These are phyloP conservation scores for Microstroma glucosiphilum DNA, from an alignment of 1,284 basidiomycete species.

Conservation along the genomic window DNA sequence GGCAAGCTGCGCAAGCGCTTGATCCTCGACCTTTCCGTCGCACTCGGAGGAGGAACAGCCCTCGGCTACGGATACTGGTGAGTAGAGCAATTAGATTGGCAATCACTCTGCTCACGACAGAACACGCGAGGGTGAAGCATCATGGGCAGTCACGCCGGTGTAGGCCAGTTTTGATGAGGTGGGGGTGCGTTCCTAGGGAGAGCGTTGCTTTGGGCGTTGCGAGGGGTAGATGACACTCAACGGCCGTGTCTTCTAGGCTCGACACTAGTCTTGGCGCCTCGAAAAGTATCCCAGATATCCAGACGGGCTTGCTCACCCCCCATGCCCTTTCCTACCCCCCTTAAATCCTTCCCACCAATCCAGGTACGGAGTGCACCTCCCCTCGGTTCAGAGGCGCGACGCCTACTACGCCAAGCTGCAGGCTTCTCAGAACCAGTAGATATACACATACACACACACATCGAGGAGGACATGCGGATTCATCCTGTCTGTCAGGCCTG, in stretches of 20 bases:
- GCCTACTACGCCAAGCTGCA: constrained; percentile 44
- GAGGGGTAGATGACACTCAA: not conserved
- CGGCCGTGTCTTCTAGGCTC: no score
- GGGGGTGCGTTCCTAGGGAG: not conserved
- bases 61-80: constrained; percentile 47
- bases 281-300: no score
- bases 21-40: constrained; percentile 44
- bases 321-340: no score
- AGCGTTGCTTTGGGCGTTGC: not conserved
- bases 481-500: no score
- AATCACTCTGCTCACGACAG: not conserved
- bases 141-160: not conserved
- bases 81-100: constrained; percentile 8
- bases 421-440: constrained; percentile 10
- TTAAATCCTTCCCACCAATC: not conserved
- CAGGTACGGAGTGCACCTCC: constrained; percentile 48
- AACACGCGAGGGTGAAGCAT: not conserved
- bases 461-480: no score
- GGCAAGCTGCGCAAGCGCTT: constrained; percentile 48
- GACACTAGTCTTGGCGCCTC: no score
- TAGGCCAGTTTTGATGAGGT: not conserved
- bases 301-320: no score
- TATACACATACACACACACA: not conserved
- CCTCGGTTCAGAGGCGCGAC: constrained; percentile 38
- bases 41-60: constrained; percentile 40